Base-by-base conservation (phyloP, 2,329 filamentous ascomycete genomes). In the Herpotrichia juniperi region DNA sequence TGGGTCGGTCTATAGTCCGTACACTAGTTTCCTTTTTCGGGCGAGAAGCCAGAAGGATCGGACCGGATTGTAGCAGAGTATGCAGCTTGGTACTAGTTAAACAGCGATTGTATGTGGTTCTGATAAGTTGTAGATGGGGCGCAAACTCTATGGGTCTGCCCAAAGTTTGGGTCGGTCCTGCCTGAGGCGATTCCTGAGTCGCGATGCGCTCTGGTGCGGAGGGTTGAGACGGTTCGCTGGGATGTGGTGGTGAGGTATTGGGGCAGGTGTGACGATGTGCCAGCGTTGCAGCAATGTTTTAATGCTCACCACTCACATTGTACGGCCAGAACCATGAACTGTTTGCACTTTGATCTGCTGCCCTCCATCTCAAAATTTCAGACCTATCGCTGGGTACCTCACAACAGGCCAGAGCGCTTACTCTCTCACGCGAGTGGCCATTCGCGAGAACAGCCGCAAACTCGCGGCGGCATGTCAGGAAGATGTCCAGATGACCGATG, bases 381-480 rank as follows among this genome's bases (percentile, higher is more conserved):
- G 32, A 48, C 51, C 51, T 54, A 54, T 54, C 52, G 51, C 31
- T 25, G 35, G 39, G 43, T 37, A 28, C 44, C 37, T 28, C 26
- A 35, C 43, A 19, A 47, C 53, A 53, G 51, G 51, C 53, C 51
- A 47, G 34, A 51, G 56, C 58, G 58, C 58, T 59, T 61, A 56
- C 44, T 42, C 49, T 26, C 42, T 24, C 17, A 24, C 24, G n/a
- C 10, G 5, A 24, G 14, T 30, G 21, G 47, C 26, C 28, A 54
- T 44, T 46, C n/a, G 52, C 47, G 54, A 52, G 34, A 56, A 52
- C 46, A 37, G 34, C 34, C 34, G 34, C 53, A 54, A 35, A 34
- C 35, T 26, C 46, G 48, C 32, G 45, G 32, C 35, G 26, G 17
- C 34, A 22, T 30, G 17, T 16, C 21, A n/a, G 37, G 31, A 39